Base-by-base conservation (phyloP, 164 flowering plant species). In the Saururus chinensis region DNA sequence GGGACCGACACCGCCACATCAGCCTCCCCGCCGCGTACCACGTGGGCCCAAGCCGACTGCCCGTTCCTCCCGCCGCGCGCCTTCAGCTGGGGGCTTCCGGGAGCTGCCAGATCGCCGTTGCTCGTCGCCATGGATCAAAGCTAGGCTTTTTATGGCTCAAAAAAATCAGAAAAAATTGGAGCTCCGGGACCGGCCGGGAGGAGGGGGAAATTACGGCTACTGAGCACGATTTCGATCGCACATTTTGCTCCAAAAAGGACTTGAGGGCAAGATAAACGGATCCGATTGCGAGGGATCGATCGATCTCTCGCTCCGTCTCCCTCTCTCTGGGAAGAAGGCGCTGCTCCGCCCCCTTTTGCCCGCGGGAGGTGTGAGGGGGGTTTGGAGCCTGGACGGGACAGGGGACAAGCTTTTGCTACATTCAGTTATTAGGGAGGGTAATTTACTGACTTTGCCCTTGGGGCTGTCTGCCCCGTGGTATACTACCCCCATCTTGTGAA, bases 21-120 rank as follows among this genome's bases (percentile, higher is more conserved):
- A 9, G 45, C 26, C 23, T 35, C 56, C 9, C 40, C 60, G 42
- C 65, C 65, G 17, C 59, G 59, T 12, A 40, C 40, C 1, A 23
- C 19, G n/a, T 62, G 51, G 4, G 65, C 22, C 65, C 65, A 62
- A 4, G 65, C 58, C 16, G 65, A 54, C 17, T 22, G 21, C 4
- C 30, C 23, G 8, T 35, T 51, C 9, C 57, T 22, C 4, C 45
- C 23, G 30, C 20, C 25, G n/a, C 65, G 51, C 4, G 37, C 4
- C 37, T 30, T 30, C 19, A 53, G 22, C 19, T 54, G 65, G 41
- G 65, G 37, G 37, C 37, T 30, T 6, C 37, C 37, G 37, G 37
- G 37, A 30, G 2, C 37, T 6, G 37, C 37, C 37, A 6, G 4
- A 30, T 30, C 37, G 6, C 37, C 37, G 37, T 30, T 30, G 37